A percentile compares a stretch with the other conserved stretches of the same genome.
phyloP scores from a whole-genome alignment of 2,329 filamentous ascomycete genomes.

The Talaromyces atroroseus region DNA sequence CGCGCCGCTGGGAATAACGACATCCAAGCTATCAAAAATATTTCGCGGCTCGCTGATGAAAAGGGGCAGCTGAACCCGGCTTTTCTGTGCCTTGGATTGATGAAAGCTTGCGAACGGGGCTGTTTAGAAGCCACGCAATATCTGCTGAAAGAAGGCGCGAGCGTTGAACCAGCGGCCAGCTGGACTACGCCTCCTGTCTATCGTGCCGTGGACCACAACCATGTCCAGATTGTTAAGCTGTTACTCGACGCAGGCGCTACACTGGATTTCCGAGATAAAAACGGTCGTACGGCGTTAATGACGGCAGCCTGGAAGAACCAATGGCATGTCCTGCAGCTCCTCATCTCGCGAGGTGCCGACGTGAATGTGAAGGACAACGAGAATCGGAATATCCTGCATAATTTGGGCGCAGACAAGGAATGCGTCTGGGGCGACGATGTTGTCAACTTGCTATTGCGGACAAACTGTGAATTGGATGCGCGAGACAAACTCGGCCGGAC shows the following conservation, averaged over 20 bases:
- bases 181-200: slow-evolving; percentile 29
- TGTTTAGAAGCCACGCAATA: slow-evolving; percentile 26
- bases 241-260: slow-evolving; percentile 34
- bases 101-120: slow-evolving; percentile 37
- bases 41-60: slow-evolving; percentile 29
- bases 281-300: slow-evolving; percentile 41
- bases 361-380: slow-evolving; percentile 30
- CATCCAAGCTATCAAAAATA: slow-evolving; percentile 26
- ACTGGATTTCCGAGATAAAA: slow-evolving; percentile 38
- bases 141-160: slow-evolving; percentile 35
- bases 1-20: slow-evolving; percentile 36
- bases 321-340: slow-evolving; percentile 31
- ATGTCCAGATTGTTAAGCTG: slow-evolving; percentile 41
- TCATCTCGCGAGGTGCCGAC: slow-evolving; percentile 33
- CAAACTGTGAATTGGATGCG: slow-evolving; percentile 37
- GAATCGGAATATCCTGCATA: slow-evolving; percentile 34
- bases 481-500: slow-evolving; percentile 46
- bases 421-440: slow-evolving; percentile 46
- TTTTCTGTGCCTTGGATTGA: slow-evolving; percentile 36
- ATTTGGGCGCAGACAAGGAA: slow-evolving; percentile 42
- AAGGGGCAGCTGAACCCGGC: slow-evolving; percentile 33
- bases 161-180: slow-evolving; percentile 29
- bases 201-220: slow-evolving; percentile 35
- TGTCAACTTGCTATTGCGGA: slow-evolving; percentile 36
- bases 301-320: slow-evolving; percentile 42